phyloP scores from a whole-genome alignment of 1,139 yeast species.

The Suhomyces bokatorum region DNA sequence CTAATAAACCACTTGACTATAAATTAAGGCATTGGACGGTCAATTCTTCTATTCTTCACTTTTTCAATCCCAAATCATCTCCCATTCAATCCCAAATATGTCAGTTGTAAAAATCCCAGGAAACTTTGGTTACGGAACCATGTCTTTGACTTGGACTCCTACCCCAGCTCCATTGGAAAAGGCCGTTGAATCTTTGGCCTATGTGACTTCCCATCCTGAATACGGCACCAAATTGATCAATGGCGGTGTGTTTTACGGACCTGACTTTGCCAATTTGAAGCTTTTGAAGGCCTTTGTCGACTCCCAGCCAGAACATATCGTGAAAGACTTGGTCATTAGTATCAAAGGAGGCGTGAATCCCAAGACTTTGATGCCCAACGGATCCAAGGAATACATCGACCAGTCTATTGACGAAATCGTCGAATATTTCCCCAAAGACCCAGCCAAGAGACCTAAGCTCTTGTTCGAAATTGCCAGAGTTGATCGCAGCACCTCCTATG shows the following conservation, averaged over 20 bases:
- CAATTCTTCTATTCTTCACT: neutral
- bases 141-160: constrained; percentile 61
- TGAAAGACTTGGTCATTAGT: constrained; percentile 51
- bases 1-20: too few relatives aligned
- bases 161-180: constrained; percentile 45
- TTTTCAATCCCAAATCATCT: neutral
- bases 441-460: constrained; percentile 38
- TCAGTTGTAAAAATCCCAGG: constrained; percentile 24
- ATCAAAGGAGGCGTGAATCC: constrained; percentile 64
- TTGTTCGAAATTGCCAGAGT: constrained; percentile 72
- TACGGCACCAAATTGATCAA: constrained; percentile 62
- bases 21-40: neutral
- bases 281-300: constrained; percentile 58
- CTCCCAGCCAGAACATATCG: constrained; percentile 51
- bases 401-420: constrained; percentile 53
- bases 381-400: constrained; percentile 47
- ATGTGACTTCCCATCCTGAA: constrained; percentile 39
- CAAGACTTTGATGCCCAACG: constrained; percentile 43
- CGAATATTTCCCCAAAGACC: constrained; percentile 47
- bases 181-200: constrained; percentile 48
- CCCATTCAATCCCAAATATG: constrained; percentile 1
- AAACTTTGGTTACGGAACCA: constrained; percentile 58
- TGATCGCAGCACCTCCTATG: constrained; percentile 50
- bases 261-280: constrained; percentile 46
- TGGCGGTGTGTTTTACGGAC: constrained; percentile 79